A percentile compares a stretch with the other conserved stretches of the same genome.
Evolutionary conservation across 768 basidiomycete genomes (phyloP).

Genomic region (Tylopilus vinaceipallidus): DNA sequence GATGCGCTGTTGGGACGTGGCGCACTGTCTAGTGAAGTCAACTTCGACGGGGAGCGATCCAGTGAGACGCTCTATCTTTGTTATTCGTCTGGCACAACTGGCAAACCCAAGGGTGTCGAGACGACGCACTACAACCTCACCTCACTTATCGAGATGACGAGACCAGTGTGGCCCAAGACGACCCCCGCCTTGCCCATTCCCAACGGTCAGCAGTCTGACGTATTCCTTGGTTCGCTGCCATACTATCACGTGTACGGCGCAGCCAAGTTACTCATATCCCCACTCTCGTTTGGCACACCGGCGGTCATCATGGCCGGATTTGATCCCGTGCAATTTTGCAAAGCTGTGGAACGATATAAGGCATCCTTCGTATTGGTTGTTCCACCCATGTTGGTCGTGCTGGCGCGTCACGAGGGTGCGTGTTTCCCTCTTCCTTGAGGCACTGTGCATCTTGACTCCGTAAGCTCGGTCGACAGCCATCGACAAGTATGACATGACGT

Average conservation of each 20-base stretch:
- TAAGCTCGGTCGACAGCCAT: too few relatives aligned
- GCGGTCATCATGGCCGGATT: constrained; percentile 65
- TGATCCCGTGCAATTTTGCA: constrained; percentile 66
- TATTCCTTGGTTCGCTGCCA: constrained; percentile 63
- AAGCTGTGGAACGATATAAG: constrained; percentile 61
- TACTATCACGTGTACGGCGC: constrained; percentile 56
- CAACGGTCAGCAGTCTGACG: constrained; percentile 34
- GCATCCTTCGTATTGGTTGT: constrained; percentile 61
- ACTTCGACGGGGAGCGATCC: constrained; percentile 49
- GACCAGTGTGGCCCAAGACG: constrained; percentile 39
- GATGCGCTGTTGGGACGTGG: constrained; percentile 54
- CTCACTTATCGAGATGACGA: constrained; percentile 54
- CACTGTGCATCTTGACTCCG: not conserved
- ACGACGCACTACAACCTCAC: constrained; percentile 71
- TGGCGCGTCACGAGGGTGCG: constrained; percentile 68
- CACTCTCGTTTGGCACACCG: constrained; percentile 48
- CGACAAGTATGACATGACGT: constrained; percentile 63
- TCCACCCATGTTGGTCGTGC: constrained; percentile 79
- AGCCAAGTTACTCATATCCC: constrained; percentile 59
- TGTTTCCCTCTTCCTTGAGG: not conserved
- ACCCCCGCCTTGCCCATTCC: constrained; percentile 10
- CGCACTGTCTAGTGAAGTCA: constrained; percentile 49
- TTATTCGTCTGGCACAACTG: constrained; percentile 70
- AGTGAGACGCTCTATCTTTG: constrained; percentile 65
- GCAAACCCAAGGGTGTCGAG: constrained; percentile 73